Conservation (phyloP, 2,329 filamentous ascomycete genomes). For the Arthrobotrys entomopaga region DNA sequence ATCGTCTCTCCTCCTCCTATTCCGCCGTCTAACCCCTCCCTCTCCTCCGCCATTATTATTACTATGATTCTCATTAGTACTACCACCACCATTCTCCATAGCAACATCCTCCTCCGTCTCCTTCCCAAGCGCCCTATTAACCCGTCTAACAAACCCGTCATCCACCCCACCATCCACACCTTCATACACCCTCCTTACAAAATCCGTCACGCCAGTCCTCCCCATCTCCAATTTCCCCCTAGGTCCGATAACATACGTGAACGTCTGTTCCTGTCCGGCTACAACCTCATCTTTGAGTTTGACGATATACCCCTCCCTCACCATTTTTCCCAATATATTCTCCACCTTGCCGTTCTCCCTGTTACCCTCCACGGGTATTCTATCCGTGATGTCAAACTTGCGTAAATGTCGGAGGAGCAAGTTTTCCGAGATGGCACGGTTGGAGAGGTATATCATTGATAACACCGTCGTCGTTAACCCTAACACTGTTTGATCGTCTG, state of each 20-base stretch:
- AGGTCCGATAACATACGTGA: slow-evolving; percentile 85
- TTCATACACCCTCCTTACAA: slow-evolving; percentile 69
- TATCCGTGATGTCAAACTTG: slow-evolving; percentile 61
- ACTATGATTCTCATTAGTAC: not conserved
- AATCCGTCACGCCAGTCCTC: slow-evolving; percentile 75
- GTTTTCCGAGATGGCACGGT: slow-evolving; percentile 77
- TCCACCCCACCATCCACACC: slow-evolving; percentile 34
- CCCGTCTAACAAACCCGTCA: slow-evolving; percentile 30
- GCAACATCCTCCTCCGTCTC: slow-evolving; percentile 18
- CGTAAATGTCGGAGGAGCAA: slow-evolving; percentile 79
- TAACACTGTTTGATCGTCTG: slow-evolving; percentile 81
- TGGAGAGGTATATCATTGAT: slow-evolving; percentile 77
- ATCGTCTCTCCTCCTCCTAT: slow-evolving; percentile 20
- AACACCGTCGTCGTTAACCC: slow-evolving; percentile 84
- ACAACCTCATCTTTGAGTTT: slow-evolving; percentile 72
- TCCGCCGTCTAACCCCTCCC: not conserved
- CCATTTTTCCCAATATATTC: slow-evolving; percentile 76
- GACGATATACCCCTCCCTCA: slow-evolving; percentile 84
- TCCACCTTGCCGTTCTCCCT: slow-evolving; percentile 81
- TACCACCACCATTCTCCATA: not conserved
- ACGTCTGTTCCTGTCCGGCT: slow-evolving; percentile 74
- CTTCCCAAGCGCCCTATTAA: slow-evolving; percentile 48
- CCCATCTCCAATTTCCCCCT: slow-evolving; percentile 87
- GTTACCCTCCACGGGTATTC: slow-evolving; percentile 79
- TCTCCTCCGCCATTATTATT: slow-evolving; percentile 3